Percentiles rank a stretch among this genome's conserved stretches.
Evolutionary conservation across 2,329 filamentous ascomycete species (phyloP).

Genomic region (Aspergillus tubingensis): DNA sequence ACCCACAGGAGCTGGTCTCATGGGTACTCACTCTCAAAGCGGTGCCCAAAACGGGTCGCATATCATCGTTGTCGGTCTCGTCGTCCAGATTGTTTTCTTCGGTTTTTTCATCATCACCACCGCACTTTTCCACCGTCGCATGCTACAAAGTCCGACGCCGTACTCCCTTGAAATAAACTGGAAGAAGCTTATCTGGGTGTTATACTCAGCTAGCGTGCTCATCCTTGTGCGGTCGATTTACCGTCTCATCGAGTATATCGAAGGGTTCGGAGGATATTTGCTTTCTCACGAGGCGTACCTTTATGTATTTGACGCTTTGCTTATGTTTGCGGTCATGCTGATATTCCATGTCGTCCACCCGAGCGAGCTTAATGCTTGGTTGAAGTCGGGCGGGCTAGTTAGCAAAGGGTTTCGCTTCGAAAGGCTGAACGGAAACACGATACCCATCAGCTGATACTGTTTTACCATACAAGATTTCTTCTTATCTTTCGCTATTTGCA

Average conservation of each 20-base stretch:
- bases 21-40: neutral
- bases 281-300: constrained; percentile 1
- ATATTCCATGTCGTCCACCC: neutral
- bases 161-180: constrained; percentile 2
- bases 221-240: constrained; percentile 6
- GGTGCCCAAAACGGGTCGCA: neutral
- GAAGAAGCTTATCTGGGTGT: neutral
- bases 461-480: too few species aligned
- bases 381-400: neutral
- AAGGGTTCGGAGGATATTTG: constrained; percentile 4
- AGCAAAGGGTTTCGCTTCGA: constrained; percentile 1
- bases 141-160: neutral
- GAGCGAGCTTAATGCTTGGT: constrained; percentile 8
- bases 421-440: neutral
- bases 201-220: neutral
- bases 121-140: constrained; percentile 1
- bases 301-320: neutral
- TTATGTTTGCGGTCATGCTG: constrained; percentile 5
- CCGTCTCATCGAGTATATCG: constrained; percentile 4
- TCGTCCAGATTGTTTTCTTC: constrained; percentile 4
- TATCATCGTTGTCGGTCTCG: constrained; percentile 1
- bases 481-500: too few species aligned
- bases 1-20: neutral
- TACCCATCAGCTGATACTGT: neutral
- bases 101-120: constrained; percentile 7